Evolutionary conservation across 2,329 filamentous ascomycete genomes (phyloP).

Genomic region (Epichloe uncinata): DNA sequence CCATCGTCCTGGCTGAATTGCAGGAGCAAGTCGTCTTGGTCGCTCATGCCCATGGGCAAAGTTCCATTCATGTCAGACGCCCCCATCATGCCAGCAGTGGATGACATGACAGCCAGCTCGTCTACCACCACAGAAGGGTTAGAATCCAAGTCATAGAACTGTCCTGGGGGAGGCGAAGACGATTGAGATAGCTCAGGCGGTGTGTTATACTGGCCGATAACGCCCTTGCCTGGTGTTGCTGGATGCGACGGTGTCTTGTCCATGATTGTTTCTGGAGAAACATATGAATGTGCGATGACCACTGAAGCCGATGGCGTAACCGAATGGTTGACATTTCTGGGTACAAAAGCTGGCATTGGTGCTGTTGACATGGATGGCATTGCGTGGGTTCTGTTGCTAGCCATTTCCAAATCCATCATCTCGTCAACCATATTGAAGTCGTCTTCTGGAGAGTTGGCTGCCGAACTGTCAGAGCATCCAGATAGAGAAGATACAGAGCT

Average conservation of each 20-base stretch:
- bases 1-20: conserved; percentile 30
- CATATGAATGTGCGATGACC: conserved; percentile 27
- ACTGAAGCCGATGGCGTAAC: conserved; percentile 26
- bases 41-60: conserved; percentile 21
- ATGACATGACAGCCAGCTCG: conserved; percentile 17
- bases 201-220: conserved; percentile 39
- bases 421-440: conserved; percentile 35
- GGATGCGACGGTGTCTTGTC: conserved; percentile 25
- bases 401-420: conserved; percentile 30
- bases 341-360: conserved; percentile 23
- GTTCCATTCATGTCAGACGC: conserved; percentile 21
- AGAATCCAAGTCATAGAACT: conserved; percentile 34
- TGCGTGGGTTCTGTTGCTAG: conserved; percentile 12
- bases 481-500: conserved; percentile 41
- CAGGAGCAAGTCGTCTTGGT: conserved; percentile 30
- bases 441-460: conserved; percentile 37
- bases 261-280: conserved; percentile 33
- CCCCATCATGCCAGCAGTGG: conserved; percentile 19
- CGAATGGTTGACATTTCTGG: conserved; percentile 20
- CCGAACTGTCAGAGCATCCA: conserved; percentile 43
- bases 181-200: conserved; percentile 49
- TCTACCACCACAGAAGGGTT: conserved; percentile 20
- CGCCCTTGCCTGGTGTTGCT: conserved; percentile 36
- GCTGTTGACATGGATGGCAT: conserved; percentile 32
- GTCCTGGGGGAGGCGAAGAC: conserved; percentile 35